Percentiles rank a stretch among this genome's conserved stretches.
Conservation (phyloP, 2,329 filamentous ascomycete species). For the Talaromyces amestolkiae region DNA sequence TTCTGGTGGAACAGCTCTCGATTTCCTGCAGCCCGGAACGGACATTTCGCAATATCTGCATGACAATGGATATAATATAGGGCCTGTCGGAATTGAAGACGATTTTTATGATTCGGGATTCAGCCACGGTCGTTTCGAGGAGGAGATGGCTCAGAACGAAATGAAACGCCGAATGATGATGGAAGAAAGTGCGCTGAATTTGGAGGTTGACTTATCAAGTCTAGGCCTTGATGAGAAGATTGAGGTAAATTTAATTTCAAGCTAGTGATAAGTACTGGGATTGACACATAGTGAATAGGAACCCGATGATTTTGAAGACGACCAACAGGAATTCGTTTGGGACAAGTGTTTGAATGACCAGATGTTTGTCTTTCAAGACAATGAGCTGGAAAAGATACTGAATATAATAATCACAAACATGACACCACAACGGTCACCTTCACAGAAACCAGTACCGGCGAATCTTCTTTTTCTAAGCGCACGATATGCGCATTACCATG, state of each 20-base stretch:
- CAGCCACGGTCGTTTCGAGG: conserved; percentile 89
- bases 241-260: conserved; percentile 59
- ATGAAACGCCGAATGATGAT: conserved; percentile 91
- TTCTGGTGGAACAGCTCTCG: conserved; percentile 87
- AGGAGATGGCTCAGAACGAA: conserved; percentile 95
- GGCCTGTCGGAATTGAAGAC: conserved; percentile 52
- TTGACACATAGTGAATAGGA: conserved; percentile 34
- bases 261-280: background rate
- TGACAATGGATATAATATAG: conserved; percentile 78
- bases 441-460: conserved; percentile 96
- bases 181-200: conserved; percentile 96
- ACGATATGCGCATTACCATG: conserved; percentile 94
- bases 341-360: conserved; percentile 91
- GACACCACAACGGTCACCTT: conserved; percentile 90
- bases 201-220: conserved; percentile 94
- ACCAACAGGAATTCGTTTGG: conserved; percentile 95
- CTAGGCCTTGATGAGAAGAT: conserved; percentile 93
- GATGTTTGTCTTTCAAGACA: conserved; percentile 99
- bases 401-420: conserved; percentile 97
- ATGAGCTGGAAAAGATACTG: conserved; percentile 84
- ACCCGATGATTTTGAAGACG: conserved; percentile 78
- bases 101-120: conserved; percentile 95
- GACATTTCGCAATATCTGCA: conserved; percentile 96
- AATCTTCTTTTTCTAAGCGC: conserved; percentile 96
- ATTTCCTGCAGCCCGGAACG: conserved; percentile 92